phyloP scores from a whole-genome alignment of 169 alveolate species.

The Plasmodium reichenowi region DNA sequence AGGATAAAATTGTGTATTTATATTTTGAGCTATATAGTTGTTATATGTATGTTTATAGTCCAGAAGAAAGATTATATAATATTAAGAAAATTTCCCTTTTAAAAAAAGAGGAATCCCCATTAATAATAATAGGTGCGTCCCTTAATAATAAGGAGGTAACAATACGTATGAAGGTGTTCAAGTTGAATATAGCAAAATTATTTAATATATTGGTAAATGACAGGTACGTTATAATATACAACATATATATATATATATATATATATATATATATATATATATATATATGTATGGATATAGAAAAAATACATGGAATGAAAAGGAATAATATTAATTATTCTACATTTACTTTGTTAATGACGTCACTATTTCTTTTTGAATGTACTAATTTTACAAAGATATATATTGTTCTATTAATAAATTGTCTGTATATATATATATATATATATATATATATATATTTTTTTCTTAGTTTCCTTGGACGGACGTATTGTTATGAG shows the following conservation, averaged over 20 bases:
- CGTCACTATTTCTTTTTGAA: too few species aligned
- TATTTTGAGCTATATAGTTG: conserved; percentile 42
- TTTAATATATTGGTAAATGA: conserved; percentile 21
- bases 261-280: not conserved
- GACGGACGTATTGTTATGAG: conserved; percentile 24
- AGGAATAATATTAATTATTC: not conserved
- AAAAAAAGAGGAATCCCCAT: not conserved
- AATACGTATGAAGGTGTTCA: conserved; percentile 28
- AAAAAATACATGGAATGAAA: not conserved
- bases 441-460: not conserved
- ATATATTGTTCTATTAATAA: too few species aligned
- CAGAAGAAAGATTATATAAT: conserved; percentile 26
- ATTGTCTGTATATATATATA: too few species aligned
- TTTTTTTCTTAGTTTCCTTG: conserved; percentile 22
- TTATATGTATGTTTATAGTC: conserved; percentile 15
- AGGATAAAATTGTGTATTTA: conserved; percentile 23
- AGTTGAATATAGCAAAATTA: not conserved
- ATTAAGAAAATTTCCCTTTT: conserved; percentile 23
- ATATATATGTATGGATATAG: not conserved
- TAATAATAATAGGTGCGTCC: conserved; percentile 5
- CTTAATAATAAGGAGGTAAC: conserved; percentile 14
- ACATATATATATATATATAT: not conserved
- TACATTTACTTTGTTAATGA: too few species aligned
- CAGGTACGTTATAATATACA: conserved; percentile 21
- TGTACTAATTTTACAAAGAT: too few species aligned